Percentiles rank a stretch among this genome's conserved stretches.
Evolutionary conservation across 441 rosid genomes (phyloP).

Genomic region (Francoa sonchifolia): DNA sequence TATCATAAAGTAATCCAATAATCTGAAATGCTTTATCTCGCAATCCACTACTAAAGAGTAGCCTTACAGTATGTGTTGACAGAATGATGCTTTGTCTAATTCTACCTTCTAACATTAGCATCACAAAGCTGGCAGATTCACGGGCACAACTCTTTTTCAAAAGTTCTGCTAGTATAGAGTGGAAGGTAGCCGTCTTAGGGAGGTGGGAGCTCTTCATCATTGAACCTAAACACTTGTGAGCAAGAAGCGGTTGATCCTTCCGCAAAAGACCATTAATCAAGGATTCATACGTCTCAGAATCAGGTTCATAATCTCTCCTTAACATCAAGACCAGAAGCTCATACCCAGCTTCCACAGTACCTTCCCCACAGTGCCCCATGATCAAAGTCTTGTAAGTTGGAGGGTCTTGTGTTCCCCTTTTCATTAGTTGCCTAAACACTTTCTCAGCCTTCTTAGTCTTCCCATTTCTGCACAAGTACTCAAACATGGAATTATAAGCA

Average conservation of each 20-base stretch:
- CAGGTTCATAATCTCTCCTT: constrained; percentile 54
- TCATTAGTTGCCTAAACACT: constrained; percentile 70
- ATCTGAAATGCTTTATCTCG: constrained; percentile 41
- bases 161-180: constrained; percentile 47
- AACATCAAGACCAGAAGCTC: constrained; percentile 63
- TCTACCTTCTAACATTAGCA: constrained; percentile 42
- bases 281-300: constrained; percentile 39
- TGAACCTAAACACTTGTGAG: constrained; percentile 39
- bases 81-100: constrained; percentile 47
- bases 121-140: constrained; percentile 43
- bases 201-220: constrained; percentile 64
- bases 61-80: constrained; percentile 38
- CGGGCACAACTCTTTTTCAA: constrained; percentile 28
- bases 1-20: constrained; percentile 35
- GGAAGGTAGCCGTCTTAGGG: constrained; percentile 44
- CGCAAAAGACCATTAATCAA: constrained; percentile 48
- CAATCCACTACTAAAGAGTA: constrained; percentile 33
- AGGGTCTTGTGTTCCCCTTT: constrained; percentile 74
- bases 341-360: constrained; percentile 40
- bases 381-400: constrained; percentile 53
- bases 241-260: constrained; percentile 48
- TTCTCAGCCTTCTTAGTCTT: constrained; percentile 55
- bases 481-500: constrained; percentile 60
- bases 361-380: constrained; percentile 64
- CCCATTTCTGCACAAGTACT: constrained; percentile 56